Conservation (phyloP, 352 stramenopile genomes). For the Phytophthora fragariaefolia region DNA sequence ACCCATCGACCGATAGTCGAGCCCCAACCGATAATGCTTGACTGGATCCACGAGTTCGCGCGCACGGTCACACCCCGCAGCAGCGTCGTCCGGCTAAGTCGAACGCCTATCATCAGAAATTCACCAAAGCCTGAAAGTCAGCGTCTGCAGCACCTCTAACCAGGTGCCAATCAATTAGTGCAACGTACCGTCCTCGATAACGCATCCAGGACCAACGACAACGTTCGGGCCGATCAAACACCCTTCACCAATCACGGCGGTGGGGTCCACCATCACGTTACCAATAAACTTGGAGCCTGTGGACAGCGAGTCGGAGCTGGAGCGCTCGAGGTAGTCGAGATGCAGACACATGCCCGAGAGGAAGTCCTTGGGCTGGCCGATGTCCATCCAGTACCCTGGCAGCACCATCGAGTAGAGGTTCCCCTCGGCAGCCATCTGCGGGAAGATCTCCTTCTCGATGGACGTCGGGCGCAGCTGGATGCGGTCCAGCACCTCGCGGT, state of each 20-base stretch:
- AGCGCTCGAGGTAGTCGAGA: slow-evolving; percentile 73
- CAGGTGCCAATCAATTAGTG: background rate
- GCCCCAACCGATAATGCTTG: slow-evolving; percentile 91
- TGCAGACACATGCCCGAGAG: slow-evolving; percentile 88
- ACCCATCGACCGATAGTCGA: slow-evolving; percentile 89
- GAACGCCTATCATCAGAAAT: slow-evolving; percentile 57
- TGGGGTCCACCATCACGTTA: slow-evolving; percentile 87
- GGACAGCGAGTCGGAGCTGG: slow-evolving; percentile 53
- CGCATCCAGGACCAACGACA: slow-evolving; percentile 78
- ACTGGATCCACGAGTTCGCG: slow-evolving; percentile 86
- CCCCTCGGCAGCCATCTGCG: slow-evolving; percentile 88
- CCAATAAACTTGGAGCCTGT: slow-evolving; percentile 79
- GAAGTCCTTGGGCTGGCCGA: slow-evolving; percentile 92
- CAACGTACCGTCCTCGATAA: slow-evolving; percentile 81
- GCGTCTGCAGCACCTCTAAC: background rate
- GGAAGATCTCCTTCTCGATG: slow-evolving; percentile 93
- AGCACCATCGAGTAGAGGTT: slow-evolving; percentile 89
- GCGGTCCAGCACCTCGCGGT: slow-evolving; percentile 84
- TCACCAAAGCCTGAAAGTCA: background rate
- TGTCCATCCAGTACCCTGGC: slow-evolving; percentile 92
- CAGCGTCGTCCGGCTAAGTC: slow-evolving; percentile 83
- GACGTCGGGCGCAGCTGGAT: slow-evolving; percentile 91
- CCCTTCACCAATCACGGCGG: slow-evolving; percentile 73
- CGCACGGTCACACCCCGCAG: slow-evolving; percentile 79
- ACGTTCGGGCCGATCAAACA: slow-evolving; percentile 90